Evolutionary conservation across 2,329 filamentous ascomycete genomes (phyloP), one percentile per base, ranked within the genome.

Genomic region (Claviceps cyperi): DNA sequence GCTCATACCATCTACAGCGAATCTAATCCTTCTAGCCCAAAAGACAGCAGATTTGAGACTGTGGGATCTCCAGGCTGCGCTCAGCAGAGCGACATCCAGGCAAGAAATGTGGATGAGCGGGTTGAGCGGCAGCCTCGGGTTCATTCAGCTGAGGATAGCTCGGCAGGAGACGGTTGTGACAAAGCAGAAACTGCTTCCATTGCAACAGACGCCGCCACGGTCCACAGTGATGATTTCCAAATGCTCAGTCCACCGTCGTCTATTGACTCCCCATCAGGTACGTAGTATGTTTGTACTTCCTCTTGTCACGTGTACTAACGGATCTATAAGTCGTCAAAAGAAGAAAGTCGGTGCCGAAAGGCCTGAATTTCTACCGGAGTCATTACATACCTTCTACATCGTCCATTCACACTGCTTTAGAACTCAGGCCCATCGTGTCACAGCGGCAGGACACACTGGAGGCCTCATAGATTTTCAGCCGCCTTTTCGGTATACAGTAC

Each of bases 151-250:
- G n/a, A 17, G 9, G 9, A 17, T 5, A 8, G 9, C 28, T 37
- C 40, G 15, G 28, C 32, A 38, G 40, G n/a, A 13, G 4, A 24
- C 21, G 15, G 9, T 11, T n/a, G 21, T 24, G 7, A 36, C 7
- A 28, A 39, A n/a, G 46, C 46, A 9, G 54, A 53, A 28, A 22
- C 37, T 3, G 41, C 53, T 13, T 66, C 63, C 4, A 53, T 61
- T 5, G 52, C 50, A 21, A 64, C 62, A 3, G 58, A 60, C 38
- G 54, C 53, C 32, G 66, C 66, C 13, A 67, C 66, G 2, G 65
- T 69, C 4, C 60, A 63, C 40, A 67, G 60, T 28, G 65, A 69
- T 36, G 66, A 67, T 48, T 67, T 60, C 32, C 53, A 62, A 7
- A 46, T 56, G 5, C 38, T 50, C 5, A 32, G 54, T 17, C 48